Percentiles rank a stretch among this genome's conserved stretches.
Conservation (phyloP, 805 yeast genomes). For the Starmerella geochares region DNA sequence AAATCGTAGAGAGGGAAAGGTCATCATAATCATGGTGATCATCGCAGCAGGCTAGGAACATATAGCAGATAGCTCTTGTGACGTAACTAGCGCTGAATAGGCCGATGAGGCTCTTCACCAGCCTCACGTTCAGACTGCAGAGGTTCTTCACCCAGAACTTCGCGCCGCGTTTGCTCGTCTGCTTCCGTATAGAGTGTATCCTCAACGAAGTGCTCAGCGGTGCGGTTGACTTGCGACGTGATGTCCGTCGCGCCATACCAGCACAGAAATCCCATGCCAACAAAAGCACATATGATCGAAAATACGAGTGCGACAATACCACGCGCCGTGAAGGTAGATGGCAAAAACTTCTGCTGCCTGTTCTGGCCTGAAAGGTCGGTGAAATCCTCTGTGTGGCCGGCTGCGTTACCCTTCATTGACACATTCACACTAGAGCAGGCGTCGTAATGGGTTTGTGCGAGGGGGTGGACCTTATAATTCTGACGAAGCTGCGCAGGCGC, state of each 20-base stretch:
- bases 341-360: constrained; percentile 55
- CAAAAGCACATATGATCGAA: constrained; percentile 73
- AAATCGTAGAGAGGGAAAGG: background rate
- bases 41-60: background rate
- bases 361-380: constrained; percentile 66
- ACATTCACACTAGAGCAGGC: constrained; percentile 53
- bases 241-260: constrained; percentile 77
- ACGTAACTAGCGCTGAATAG: background rate
- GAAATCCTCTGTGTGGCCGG: constrained; percentile 57
- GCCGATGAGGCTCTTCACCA: constrained; percentile 1
- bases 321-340: constrained; percentile 84
- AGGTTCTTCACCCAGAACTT: constrained; percentile 2
- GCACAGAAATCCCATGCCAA: constrained; percentile 69
- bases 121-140: background rate
- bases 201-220: constrained; percentile 20
- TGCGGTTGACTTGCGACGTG: constrained; percentile 14
- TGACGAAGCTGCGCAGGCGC: constrained; percentile 59
- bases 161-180: constrained; percentile 9
- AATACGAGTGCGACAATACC: constrained; percentile 92
- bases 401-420: constrained; percentile 70
- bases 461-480: constrained; percentile 41
- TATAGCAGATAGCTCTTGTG: background rate
- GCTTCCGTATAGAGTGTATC: constrained; percentile 10
- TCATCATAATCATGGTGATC: background rate
- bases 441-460: constrained; percentile 46